phyloP scores from a whole-genome alignment of 306 rosid genomes.

The Calophaca sinica region DNA sequence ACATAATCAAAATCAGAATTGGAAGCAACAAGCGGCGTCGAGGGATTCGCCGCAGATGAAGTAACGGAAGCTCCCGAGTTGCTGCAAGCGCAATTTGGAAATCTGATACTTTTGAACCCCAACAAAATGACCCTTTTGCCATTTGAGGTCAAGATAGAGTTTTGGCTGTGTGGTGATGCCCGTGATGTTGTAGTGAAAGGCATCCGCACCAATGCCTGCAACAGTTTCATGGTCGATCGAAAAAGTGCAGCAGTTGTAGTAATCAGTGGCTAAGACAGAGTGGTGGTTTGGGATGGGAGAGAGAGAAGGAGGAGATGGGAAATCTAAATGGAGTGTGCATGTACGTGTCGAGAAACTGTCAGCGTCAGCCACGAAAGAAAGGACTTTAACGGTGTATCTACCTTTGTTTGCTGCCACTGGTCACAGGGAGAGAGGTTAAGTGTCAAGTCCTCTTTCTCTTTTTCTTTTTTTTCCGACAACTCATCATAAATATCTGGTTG shows the following conservation, averaged over 20 bases:
- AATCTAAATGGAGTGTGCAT: not conserved
- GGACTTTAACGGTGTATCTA: not conserved
- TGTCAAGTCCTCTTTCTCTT: not conserved
- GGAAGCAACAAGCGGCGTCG: slow-evolving; percentile 48
- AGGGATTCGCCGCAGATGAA: slow-evolving; percentile 47
- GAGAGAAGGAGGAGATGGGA: not conserved
- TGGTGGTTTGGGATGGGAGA: not conserved
- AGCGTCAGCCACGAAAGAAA: not conserved
- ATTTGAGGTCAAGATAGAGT: slow-evolving; percentile 33
- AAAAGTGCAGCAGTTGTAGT: not conserved
- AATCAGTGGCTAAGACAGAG: not conserved
- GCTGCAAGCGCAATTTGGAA: slow-evolving; percentile 46
- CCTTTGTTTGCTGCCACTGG: not conserved
- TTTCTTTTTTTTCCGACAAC: not conserved
- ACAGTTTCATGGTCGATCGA: slow-evolving; percentile 52
- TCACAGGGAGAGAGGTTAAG: not conserved
- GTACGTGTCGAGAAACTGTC: not conserved
- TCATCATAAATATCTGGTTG: not conserved
- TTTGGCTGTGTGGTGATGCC: slow-evolving; percentile 28
- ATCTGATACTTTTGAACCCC: slow-evolving; percentile 34
- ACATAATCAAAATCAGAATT: slow-evolving; percentile 45
- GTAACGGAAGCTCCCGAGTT: slow-evolving; percentile 54
- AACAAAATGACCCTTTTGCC: slow-evolving; percentile 44
- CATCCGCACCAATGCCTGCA: slow-evolving; percentile 48
- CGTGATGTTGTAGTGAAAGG: slow-evolving; percentile 43